phyloP scores from a whole-genome alignment of 2,329 filamentous ascomycete genomes.

The Sclerotinia subarctica region DNA sequence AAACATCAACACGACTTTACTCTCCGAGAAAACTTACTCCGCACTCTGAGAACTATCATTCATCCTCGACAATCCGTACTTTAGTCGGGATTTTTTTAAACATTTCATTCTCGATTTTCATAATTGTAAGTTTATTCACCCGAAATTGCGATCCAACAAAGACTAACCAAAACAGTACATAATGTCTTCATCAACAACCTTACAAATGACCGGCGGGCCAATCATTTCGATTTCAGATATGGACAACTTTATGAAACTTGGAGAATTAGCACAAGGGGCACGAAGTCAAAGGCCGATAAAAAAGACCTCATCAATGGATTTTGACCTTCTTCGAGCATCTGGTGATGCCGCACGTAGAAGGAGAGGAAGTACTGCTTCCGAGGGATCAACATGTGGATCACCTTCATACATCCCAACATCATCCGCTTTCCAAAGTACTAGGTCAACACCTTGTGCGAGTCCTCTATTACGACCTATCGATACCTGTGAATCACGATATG shows the following conservation, averaged over 20 bases:
- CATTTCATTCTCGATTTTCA: background rate
- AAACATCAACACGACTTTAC: background rate
- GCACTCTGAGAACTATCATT: background rate
- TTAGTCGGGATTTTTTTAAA: background rate
- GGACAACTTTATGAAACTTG: slow-evolving; percentile 16
- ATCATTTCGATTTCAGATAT: slow-evolving; percentile 21
- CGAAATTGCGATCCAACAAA: background rate
- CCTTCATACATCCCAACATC: background rate
- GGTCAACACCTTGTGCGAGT: background rate
- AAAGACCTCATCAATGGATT: slow-evolving; percentile 18
- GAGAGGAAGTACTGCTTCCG: slow-evolving; percentile 2
- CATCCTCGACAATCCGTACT: background rate
- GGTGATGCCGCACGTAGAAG: slow-evolving; percentile 17
- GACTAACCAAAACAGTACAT: background rate
- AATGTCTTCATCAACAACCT: slow-evolving; percentile 2
- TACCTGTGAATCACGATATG: background rate
- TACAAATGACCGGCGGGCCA: slow-evolving; percentile 11
- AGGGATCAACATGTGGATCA: background rate
- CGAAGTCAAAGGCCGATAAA: slow-evolving; percentile 17
- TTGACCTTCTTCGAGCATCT: slow-evolving; percentile 17
- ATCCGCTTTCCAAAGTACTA: background rate
- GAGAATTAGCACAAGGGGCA: slow-evolving; percentile 17
- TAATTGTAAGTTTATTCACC: background rate
- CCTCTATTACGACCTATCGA: slow-evolving; percentile 2
- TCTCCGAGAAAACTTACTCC: background rate